Conservation (phyloP, 352 stramenopile species). For the Globisporangium yorkense region DNA sequence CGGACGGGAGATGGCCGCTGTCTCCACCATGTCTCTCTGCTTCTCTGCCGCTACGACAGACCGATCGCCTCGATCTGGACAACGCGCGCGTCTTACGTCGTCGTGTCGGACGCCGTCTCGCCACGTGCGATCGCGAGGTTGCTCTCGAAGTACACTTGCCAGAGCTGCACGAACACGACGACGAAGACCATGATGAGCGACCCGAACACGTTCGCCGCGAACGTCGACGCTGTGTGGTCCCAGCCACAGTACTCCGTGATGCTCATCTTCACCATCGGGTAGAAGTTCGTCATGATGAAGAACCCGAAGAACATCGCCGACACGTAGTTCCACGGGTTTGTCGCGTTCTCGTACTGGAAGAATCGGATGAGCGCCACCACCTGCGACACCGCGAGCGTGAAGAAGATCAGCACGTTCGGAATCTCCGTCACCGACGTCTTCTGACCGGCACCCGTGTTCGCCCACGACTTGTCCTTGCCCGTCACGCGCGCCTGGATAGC, state of each 20-base stretch:
- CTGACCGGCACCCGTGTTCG: constrained; percentile 85
- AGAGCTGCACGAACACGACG: constrained; percentile 86
- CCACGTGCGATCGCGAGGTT: constrained; percentile 70
- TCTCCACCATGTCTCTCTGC: background rate
- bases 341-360: constrained; percentile 88
- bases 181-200: constrained; percentile 79
- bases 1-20: background rate
- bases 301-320: constrained; percentile 86
- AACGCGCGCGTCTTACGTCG: constrained; percentile 2
- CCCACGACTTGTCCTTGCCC: constrained; percentile 84
- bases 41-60: background rate
- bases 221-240: constrained; percentile 81
- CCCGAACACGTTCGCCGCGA: constrained; percentile 80
- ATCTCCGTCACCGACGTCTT: constrained; percentile 88
- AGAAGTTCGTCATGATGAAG: constrained; percentile 84
- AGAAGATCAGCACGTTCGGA: constrained; percentile 86
- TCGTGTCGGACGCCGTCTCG: constrained; percentile 3
- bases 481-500: constrained; percentile 71
- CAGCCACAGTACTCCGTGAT: constrained; percentile 87
- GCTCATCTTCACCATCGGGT: constrained; percentile 91
- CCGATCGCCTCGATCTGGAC: background rate
- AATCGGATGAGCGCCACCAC: constrained; percentile 78
- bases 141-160: constrained; percentile 76
- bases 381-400: constrained; percentile 73
- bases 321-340: constrained; percentile 86